A percentile compares a stretch with the other conserved stretches of the same genome.
Conservation (phyloP, 2,329 filamentous ascomycete genomes). For the Zymoseptoria pseudotritici region DNA sequence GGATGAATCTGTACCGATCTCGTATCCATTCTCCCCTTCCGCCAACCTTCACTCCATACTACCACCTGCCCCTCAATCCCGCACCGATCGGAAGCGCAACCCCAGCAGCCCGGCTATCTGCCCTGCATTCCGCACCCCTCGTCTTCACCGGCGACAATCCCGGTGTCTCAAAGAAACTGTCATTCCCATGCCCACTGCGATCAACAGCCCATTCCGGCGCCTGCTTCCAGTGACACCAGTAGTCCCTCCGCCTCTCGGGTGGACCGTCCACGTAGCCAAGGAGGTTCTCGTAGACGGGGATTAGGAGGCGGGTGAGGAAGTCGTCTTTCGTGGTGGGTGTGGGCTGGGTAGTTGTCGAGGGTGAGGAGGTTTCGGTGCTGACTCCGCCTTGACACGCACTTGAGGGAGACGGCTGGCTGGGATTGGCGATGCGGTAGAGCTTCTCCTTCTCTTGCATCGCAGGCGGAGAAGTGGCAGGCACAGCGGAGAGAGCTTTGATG, state of each 20-base stretch:
- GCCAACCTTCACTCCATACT: neutral
- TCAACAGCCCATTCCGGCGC: slow-evolving; percentile 36
- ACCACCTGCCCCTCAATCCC: neutral
- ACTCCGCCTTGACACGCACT: neutral
- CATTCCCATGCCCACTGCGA: slow-evolving; percentile 29
- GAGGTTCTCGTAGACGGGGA: slow-evolving; percentile 38
- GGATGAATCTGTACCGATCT: no score
- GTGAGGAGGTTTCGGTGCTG: neutral
- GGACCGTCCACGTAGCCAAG: slow-evolving; percentile 34
- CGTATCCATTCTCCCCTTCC: neutral
- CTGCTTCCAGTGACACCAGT: slow-evolving; percentile 35
- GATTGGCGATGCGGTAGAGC: slow-evolving; percentile 6
- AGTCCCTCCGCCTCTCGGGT: slow-evolving; percentile 27
- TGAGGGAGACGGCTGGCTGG: neutral
- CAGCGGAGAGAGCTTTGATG: slow-evolving; percentile 13
- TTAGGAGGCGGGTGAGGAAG: slow-evolving; percentile 31
- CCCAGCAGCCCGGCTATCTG: neutral
- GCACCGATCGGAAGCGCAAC: neutral
- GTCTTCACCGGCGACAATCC: neutral
- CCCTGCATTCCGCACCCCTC: no score
- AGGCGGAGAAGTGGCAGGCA: neutral
- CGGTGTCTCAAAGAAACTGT: slow-evolving; percentile 33
- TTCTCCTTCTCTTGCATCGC: neutral
- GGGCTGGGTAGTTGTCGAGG: neutral
- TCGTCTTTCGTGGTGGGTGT: slow-evolving; percentile 6